Percentiles rank a stretch among this genome's conserved stretches.
Conservation (phyloP, 1,284 basidiomycete species). For the Blastosporella zonata region DNA sequence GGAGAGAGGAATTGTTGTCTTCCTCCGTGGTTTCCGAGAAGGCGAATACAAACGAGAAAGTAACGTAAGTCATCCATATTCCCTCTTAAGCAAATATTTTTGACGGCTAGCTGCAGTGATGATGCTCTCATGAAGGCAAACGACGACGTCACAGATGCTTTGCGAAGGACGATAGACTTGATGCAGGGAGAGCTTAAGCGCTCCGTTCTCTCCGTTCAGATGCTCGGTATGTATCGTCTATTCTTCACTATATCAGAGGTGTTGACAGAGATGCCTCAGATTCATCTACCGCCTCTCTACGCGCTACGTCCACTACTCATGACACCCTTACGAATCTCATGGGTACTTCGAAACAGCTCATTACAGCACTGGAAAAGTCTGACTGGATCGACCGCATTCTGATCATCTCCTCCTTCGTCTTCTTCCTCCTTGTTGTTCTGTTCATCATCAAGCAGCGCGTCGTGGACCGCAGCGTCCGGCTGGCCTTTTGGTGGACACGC, state of each 20-base stretch:
- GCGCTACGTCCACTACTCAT: constrained; percentile 75
- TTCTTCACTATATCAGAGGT: constrained; percentile 1
- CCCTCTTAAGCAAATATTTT: background rate
- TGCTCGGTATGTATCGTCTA: constrained; percentile 62
- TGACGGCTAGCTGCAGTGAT: constrained; percentile 45
- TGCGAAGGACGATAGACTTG: constrained; percentile 78
- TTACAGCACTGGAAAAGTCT: constrained; percentile 82
- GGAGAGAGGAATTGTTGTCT: constrained; percentile 62
- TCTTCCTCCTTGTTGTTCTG: constrained; percentile 82
- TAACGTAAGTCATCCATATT: constrained; percentile 40
- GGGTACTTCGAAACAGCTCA: constrained; percentile 75
- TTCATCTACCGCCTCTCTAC: constrained; percentile 73
- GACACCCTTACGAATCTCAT: constrained; percentile 75
- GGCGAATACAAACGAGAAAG: constrained; percentile 48
- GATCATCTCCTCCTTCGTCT: constrained; percentile 71
- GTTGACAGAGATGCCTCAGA: constrained; percentile 44
- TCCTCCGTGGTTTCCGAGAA: constrained; percentile 48
- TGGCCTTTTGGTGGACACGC: constrained; percentile 79
- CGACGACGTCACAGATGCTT: constrained; percentile 81
- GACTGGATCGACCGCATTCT: constrained; percentile 91
- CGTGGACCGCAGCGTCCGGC: constrained; percentile 65
- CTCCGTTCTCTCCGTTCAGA: constrained; percentile 81
- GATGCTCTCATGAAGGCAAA: constrained; percentile 86
- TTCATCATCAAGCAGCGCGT: constrained; percentile 87
- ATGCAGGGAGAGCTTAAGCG: constrained; percentile 91